Percentiles rank a stretch among this genome's conserved stretches.
phyloP scores from a whole-genome alignment of 768 basidiomycete species.

The Russula brevipes region DNA sequence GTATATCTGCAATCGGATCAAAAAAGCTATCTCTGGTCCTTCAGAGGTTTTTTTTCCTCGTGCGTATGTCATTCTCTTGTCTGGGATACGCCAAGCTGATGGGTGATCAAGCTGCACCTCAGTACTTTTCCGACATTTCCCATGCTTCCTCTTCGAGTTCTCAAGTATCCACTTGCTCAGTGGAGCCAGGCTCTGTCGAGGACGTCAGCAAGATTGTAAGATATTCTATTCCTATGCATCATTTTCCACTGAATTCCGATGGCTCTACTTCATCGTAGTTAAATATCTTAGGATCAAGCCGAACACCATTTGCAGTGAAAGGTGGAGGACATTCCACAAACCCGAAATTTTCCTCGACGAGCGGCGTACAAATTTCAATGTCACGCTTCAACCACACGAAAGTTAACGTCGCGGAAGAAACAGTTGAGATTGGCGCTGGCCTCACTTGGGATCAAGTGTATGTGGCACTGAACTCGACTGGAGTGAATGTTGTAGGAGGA shows the following conservation, averaged over 20 bases:
- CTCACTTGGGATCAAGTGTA: constrained; percentile 30
- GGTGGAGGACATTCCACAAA: constrained; percentile 27
- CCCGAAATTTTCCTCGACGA: constrained; percentile 28
- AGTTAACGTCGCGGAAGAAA: background rate
- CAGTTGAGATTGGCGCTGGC: constrained; percentile 26
- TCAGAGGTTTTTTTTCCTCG: constrained; percentile 6
- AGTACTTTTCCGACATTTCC: constrained; percentile 8
- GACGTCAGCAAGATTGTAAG: constrained; percentile 23
- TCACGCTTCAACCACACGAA: constrained; percentile 19
- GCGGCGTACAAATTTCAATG: constrained; percentile 29
- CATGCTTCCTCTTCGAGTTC: constrained; percentile 6
- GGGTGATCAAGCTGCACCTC: constrained; percentile 2
- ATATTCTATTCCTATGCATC: too few relatives aligned
- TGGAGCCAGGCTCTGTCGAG: constrained; percentile 22
- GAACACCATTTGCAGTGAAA: constrained; percentile 21
- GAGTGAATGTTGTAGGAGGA: constrained; percentile 27
- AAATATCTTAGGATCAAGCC: constrained; percentile 9
- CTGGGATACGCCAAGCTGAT: background rate
- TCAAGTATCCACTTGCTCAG: constrained; percentile 20
- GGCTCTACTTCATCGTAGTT: background rate
- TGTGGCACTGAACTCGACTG: constrained; percentile 10
- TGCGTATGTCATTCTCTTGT: background rate
- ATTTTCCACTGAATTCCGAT: background rate
- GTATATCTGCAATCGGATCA: background rate
- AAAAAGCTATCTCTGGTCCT: background rate